phyloP scores from a whole-genome alignment of 169 alveolate genomes.

The Plasmodium vinckei region DNA sequence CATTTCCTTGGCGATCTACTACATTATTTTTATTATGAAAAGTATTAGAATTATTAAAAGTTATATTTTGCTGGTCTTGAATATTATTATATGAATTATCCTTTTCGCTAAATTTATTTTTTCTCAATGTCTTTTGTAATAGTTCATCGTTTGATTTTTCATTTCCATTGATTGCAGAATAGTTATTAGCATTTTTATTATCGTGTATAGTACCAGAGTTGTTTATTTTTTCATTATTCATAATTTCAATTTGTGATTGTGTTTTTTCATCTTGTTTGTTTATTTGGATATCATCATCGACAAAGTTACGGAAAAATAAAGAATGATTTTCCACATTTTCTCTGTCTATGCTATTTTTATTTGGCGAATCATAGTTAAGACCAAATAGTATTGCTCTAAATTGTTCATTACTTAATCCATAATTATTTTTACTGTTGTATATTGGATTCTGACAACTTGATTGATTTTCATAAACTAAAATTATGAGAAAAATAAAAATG shows the following conservation, averaged over 20 bases:
- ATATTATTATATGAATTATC: constrained; percentile 2
- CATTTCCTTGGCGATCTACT: not conserved
- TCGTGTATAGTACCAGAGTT: not conserved
- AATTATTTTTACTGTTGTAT: constrained; percentile 28
- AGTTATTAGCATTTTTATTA: constrained; percentile 6
- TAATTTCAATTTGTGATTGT: constrained; percentile 14
- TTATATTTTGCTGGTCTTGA: not conserved
- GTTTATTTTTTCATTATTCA: constrained; percentile 16
- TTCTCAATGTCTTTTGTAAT: constrained; percentile 2
- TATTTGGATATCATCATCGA: constrained; percentile 25
- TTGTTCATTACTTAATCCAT: constrained; percentile 63
- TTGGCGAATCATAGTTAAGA: constrained; percentile 37
- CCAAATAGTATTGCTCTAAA: constrained; percentile 63
- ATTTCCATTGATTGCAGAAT: not conserved
- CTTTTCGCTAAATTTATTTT: constrained; percentile 13
- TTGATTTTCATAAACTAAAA: constrained; percentile 31
- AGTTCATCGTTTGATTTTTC: constrained; percentile 13
- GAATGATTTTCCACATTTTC: constrained; percentile 50
- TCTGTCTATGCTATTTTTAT: constrained; percentile 32
- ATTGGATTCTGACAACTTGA: constrained; percentile 45
- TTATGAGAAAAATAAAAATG: constrained; percentile 25
- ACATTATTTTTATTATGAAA: not conserved
- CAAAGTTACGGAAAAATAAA: constrained; percentile 54
- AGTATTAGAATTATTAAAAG: constrained; percentile 4
- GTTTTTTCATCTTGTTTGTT: constrained; percentile 22